phyloP scores from a whole-genome alignment of 305 asterid species.

The Fraxinus sp. region DNA sequence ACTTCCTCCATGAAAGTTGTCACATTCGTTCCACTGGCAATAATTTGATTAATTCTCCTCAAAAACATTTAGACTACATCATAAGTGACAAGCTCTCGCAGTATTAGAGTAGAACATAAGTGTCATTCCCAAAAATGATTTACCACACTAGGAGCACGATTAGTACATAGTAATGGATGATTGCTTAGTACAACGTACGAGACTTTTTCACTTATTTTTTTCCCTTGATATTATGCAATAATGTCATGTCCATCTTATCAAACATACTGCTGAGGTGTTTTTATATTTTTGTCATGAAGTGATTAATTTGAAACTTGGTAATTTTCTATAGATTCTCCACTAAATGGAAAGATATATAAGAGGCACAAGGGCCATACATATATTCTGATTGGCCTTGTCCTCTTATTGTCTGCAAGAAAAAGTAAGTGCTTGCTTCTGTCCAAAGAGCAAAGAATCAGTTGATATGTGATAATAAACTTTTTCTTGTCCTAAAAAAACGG shows the following conservation, averaged over 20 bases:
- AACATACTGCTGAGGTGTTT: neutral
- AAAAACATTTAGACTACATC: neutral
- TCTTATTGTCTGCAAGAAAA: constrained; percentile 30
- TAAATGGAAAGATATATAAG: constrained; percentile 20
- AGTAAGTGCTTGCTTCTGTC: constrained; percentile 7
- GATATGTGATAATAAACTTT: constrained; percentile 24
- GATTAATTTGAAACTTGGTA: neutral
- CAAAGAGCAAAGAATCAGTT: neutral
- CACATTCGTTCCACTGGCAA: neutral
- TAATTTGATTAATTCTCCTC: neutral
- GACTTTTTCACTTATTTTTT: neutral
- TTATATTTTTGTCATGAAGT: neutral
- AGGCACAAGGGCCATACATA: constrained; percentile 34
- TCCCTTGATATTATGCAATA: neutral
- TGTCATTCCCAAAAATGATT: neutral
- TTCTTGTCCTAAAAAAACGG: constrained; percentile 8
- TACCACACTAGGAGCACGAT: neutral
- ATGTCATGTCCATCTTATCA: neutral
- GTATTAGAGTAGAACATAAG: neutral
- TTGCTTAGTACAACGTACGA: neutral
- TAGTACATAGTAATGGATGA: neutral
- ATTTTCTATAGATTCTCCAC: constrained; percentile 13
- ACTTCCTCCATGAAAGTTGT: neutral
- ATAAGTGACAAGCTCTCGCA: neutral
- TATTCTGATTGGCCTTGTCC: constrained; percentile 24